Conservation (phyloP, 441 rosid genomes). For the Pelargonium citronellum region DNA sequence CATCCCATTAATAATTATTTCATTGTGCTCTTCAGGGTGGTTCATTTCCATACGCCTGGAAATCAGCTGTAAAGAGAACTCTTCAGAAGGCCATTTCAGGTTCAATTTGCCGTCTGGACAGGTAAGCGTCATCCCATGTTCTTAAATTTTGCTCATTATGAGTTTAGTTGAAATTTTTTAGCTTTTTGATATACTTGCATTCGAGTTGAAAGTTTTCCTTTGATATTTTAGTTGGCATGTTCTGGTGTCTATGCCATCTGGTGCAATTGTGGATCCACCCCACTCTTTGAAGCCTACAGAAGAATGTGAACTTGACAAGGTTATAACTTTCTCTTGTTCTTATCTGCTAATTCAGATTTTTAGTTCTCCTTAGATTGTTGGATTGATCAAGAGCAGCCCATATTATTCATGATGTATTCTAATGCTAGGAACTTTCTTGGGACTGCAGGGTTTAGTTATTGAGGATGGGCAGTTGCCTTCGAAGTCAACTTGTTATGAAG, state of each 20-base stretch:
- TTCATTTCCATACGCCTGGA: constrained; percentile 91
- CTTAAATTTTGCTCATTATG: not conserved
- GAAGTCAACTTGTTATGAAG: constrained; percentile 51
- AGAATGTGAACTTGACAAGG: constrained; percentile 61
- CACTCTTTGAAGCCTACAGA: constrained; percentile 60
- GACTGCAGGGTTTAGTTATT: constrained; percentile 48
- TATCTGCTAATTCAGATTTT: not conserved
- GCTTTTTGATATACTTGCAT: not conserved
- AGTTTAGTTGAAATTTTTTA: not conserved
- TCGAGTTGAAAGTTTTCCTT: constrained; percentile 5
- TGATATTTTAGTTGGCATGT: constrained; percentile 64
- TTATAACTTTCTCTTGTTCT: not conserved
- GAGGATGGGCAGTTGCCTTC: constrained; percentile 55
- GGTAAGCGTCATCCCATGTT: constrained; percentile 33
- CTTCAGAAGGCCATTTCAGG: constrained; percentile 54
- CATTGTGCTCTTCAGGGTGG: constrained; percentile 57
- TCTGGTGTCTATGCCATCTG: constrained; percentile 57
- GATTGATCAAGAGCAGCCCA: not conserved
- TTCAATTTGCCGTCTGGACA: constrained; percentile 63
- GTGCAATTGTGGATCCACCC: constrained; percentile 60
- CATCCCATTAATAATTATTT: not conserved
- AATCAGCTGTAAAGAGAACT: constrained; percentile 71
- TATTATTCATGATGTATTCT: constrained; percentile 1
- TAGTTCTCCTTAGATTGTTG: not conserved
- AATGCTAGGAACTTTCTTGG: constrained; percentile 20